These are phyloP conservation scores for Globisporangium ultimum DNA, from an alignment of 352 stramenopile genomes.

Conservation along the genomic window DNA sequence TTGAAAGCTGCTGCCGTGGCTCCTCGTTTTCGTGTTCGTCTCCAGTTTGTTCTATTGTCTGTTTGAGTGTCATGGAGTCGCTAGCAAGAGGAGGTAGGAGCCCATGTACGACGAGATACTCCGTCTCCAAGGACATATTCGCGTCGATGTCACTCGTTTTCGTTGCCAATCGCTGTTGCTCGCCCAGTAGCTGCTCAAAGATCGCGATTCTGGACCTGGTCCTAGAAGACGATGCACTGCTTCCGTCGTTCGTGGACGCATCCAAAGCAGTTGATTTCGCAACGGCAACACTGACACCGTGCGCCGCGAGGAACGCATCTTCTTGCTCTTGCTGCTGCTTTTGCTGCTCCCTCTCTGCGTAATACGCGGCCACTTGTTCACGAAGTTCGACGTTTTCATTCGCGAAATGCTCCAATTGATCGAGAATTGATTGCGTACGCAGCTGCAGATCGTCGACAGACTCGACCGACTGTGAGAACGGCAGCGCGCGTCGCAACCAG, in stretches of 20 bases:
- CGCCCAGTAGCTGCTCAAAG: constrained; percentile 22
- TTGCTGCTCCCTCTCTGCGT: constrained; percentile 15
- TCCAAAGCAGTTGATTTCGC: background rate
- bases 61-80: background rate
- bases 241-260: no score
- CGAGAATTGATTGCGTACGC: constrained; percentile 20
- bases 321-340: constrained; percentile 22
- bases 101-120: constrained; percentile 6
- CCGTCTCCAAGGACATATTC: constrained; percentile 2
- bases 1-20: background rate
- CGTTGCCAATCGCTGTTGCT: constrained; percentile 13
- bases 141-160: constrained; percentile 6
- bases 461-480: constrained; percentile 26
- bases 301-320: constrained; percentile 17
- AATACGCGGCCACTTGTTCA: constrained; percentile 6
- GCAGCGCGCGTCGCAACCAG: constrained; percentile 29
- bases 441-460: constrained; percentile 25
- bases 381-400: constrained; percentile 17
- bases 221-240: no score
- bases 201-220: constrained; percentile 18
- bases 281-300: constrained; percentile 9
- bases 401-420: constrained; percentile 24
- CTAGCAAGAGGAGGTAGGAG: constrained; percentile 7
- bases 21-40: no score
- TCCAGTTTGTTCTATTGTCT: background rate